Evolutionary conservation across 23 red algal genomes (phyloP), one percentile per base, ranked within the genome.

Genomic region (Gracilaria caudata): DNA sequence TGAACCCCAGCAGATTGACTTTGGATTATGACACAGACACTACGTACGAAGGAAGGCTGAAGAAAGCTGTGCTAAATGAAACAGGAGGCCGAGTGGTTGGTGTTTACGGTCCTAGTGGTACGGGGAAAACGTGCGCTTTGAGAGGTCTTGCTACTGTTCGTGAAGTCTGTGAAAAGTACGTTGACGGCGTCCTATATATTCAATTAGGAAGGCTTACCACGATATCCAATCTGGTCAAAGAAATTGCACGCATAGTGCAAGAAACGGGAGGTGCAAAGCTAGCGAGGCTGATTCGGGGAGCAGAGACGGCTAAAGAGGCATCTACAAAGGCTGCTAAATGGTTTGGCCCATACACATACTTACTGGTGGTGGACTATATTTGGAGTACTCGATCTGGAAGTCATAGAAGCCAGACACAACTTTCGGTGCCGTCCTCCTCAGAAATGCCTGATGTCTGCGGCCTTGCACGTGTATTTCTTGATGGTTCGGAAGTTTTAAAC

Each of bases 31-130:
- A 9, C 12, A 53, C 49, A 9, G 19, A 9, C 19, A 16, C 49
- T 53, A 78, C 73, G 10, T 78, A 35, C 73, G 73, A 78, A 49
- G 43, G 73, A 47, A 34, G 49, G 73, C 25, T 78, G 36, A 44
- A 8, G 39, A 35, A 9, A 14, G 73, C 73, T 14, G 25, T 78
- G 10, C 73, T 78, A 26, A 12, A 43, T 40, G 41, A 12, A 40
- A 21, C 9, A 9, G 36, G 24, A 51, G 29, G 39, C 45, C 33
- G 36, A 19, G 11, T 32, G 49, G 73, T 78, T 43, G 73, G 9
- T 33, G 73, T 49, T 19, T 30, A 7, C 11, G 73, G 73, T 9
- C 10, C 49, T 19, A 35, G 73, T 30, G 73, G 73, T 78, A 35
- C 49, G 36, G 73, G 73, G 1, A 78, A 78, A n/a, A 78, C 8